phyloP scores from a whole-genome alignment of 805 yeast species.

The Schwanniomyces polymorphus region DNA sequence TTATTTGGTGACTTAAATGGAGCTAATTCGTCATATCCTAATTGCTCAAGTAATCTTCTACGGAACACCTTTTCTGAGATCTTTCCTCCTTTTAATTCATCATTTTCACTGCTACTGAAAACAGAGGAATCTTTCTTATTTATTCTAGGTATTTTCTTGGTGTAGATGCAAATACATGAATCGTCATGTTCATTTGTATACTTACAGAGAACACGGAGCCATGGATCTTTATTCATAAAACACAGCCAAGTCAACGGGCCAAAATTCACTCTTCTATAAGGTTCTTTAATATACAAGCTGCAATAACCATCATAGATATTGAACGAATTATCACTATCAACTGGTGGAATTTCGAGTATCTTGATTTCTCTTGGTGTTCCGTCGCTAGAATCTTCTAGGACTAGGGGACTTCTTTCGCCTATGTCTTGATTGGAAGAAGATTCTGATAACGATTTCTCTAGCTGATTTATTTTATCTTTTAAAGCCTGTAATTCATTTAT shows the following conservation, averaged over 20 bases:
- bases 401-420: background rate
- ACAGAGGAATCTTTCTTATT: background rate
- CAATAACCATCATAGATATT: constrained; percentile 38
- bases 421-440: background rate
- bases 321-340: constrained; percentile 24
- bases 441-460: constrained; percentile 9
- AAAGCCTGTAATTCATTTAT: constrained; percentile 11
- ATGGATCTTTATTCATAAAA: constrained; percentile 43
- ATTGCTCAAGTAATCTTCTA: constrained; percentile 8
- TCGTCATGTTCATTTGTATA: background rate
- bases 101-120: background rate
- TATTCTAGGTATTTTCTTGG: background rate
- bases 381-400: background rate
- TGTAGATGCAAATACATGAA: background rate
- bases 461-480: constrained; percentile 10
- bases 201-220: constrained; percentile 8
- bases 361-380: background rate
- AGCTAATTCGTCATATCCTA: constrained; percentile 10
- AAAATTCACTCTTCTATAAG: constrained; percentile 34
- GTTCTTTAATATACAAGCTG: constrained; percentile 39
- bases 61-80: constrained; percentile 6
- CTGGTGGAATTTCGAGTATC: constrained; percentile 1
- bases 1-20: constrained; percentile 4
- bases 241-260: constrained; percentile 51
- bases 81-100: constrained; percentile 1